These are phyloP conservation scores for Cruciata laevipes DNA, from an alignment of 257 asterid species.

Conservation along the genomic window DNA sequence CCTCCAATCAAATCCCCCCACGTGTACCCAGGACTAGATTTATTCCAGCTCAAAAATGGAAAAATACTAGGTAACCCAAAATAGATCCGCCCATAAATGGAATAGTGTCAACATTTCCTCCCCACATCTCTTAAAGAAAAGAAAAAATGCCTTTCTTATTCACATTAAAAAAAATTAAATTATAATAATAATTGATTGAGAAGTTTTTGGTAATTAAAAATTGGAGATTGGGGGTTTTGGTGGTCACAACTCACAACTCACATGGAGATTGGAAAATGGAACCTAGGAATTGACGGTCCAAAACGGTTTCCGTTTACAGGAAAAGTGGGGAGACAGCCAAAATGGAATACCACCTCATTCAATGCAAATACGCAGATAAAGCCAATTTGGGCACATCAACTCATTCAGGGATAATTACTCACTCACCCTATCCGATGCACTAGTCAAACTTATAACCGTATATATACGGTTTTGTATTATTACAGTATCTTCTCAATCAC, in stretches of 20 bases:
- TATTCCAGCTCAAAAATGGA: background rate
- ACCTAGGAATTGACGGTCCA: slow-evolving; percentile 13
- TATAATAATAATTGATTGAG: no score
- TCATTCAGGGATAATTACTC: no score
- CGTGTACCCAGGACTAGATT: background rate
- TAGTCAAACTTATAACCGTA: no score
- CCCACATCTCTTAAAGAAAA: background rate
- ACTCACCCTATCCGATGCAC: background rate
- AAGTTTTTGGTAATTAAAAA: background rate
- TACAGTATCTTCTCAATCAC: no score
- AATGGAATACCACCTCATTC: slow-evolving; percentile 1
- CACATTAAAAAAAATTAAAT: background rate
- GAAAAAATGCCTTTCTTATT: background rate
- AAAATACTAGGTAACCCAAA: background rate
- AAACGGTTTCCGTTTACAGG: slow-evolving; percentile 6
- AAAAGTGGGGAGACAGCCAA: background rate
- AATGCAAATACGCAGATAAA: background rate
- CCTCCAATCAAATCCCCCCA: background rate
- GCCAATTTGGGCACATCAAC: background rate
- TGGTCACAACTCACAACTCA: no score
- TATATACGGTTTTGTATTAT: no score
- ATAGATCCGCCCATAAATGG: background rate
- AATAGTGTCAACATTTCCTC: background rate
- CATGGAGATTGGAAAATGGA: slow-evolving; percentile 19
- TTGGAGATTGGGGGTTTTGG: background rate